phyloP scores from a whole-genome alignment of 2,329 filamentous ascomycete species.

The Ceratocystis lukuohia region DNA sequence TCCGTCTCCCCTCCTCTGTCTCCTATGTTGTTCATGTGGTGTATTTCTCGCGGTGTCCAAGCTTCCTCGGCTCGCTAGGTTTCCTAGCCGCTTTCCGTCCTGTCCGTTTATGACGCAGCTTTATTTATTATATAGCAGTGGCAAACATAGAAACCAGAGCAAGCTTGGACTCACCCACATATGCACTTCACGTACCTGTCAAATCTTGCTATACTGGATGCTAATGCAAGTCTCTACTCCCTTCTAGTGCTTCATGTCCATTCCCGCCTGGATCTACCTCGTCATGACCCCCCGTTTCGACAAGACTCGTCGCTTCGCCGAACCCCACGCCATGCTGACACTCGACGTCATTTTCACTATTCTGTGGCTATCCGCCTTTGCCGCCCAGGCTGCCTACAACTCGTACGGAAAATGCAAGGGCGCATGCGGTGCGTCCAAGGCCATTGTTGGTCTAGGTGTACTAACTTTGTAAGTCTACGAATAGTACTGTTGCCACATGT shows the following conservation, averaged over 20 bases:
- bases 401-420: conserved; percentile 39
- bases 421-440: conserved; percentile 48
- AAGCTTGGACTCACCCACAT: neutral
- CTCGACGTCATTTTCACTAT: conserved; percentile 46
- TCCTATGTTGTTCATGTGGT: neutral
- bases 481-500: no score
- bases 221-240: neutral
- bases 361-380: conserved; percentile 54
- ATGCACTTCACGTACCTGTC: neutral
- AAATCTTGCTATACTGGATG: neutral
- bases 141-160: neutral
- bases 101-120: neutral
- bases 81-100: neutral
- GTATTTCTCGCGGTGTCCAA: neutral
- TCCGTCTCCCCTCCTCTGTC: neutral
- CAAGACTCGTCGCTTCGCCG: conserved; percentile 46
- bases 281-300: conserved; percentile 51
- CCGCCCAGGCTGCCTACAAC: conserved; percentile 52
- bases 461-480: conserved; percentile 42
- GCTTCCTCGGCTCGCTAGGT: neutral
- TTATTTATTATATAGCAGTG: neutral
- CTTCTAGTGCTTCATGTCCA: conserved; percentile 47
- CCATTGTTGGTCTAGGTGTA: conserved; percentile 48
- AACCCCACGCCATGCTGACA: conserved; percentile 47
- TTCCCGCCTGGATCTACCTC: conserved; percentile 52